Conservation (phyloP, 305 asterid species). For the Solanum hybrid region DNA sequence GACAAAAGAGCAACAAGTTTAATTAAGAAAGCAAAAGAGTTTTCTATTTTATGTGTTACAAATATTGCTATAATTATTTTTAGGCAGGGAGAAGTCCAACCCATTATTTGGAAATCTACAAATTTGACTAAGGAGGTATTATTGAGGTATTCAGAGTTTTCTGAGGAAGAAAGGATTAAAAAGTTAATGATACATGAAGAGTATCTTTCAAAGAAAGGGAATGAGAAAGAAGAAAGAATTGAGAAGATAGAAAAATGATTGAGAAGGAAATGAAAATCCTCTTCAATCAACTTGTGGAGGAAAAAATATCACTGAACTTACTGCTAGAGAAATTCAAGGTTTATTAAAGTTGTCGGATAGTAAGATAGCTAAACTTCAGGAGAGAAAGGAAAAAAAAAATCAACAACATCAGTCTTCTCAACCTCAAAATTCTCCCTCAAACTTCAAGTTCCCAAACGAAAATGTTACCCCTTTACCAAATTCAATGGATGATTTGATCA, state of each 20-base stretch:
- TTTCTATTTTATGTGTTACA: not conserved
- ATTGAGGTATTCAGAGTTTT: not conserved
- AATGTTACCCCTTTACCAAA: not conserved
- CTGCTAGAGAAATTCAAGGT: not conserved
- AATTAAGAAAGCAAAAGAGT: not conserved
- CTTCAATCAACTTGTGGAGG: not conserved
- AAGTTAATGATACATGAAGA: not conserved
- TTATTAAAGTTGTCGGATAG: not conserved
- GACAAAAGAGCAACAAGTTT: not conserved
- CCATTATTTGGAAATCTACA: not conserved
- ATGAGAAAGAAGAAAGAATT: not conserved
- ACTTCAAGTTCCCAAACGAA: not conserved
- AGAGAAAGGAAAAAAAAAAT: not conserved
- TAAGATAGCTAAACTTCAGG: not conserved
- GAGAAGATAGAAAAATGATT: no score
- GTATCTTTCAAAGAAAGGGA: not conserved
- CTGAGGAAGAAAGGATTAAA: not conserved
- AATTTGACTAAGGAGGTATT: not conserved
- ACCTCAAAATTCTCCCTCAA: not conserved
- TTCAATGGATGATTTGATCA: not conserved
- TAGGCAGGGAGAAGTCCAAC: not conserved
- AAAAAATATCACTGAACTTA: no score
- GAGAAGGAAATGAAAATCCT: not conserved
- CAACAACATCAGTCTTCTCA: not conserved
- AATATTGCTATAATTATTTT: no score